These are phyloP conservation scores for Mycena rosella DNA, from an alignment of 768 basidiomycete genomes.

Conservation along the genomic window DNA sequence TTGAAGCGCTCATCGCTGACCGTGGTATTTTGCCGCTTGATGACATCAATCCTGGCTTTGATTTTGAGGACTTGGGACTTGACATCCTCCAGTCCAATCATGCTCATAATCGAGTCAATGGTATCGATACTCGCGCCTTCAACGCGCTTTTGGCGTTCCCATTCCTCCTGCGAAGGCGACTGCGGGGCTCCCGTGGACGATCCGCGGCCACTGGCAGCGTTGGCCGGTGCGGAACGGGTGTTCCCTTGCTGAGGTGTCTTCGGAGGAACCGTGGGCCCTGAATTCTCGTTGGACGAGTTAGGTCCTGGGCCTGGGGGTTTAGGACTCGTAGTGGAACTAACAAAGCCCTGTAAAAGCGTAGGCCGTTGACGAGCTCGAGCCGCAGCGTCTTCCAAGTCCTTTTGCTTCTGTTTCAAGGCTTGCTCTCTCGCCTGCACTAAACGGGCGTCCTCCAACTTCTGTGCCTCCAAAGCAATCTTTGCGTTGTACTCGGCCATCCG, in stretches of 20 bases:
- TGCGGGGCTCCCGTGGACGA: not conserved
- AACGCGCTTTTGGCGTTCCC: conserved; percentile 68
- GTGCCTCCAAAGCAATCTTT: conserved; percentile 45
- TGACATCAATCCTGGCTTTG: conserved; percentile 67
- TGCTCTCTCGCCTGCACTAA: conserved; percentile 50
- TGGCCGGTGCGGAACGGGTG: not conserved
- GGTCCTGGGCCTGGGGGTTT: not conserved
- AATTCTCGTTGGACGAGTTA: not conserved
- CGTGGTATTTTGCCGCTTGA: conserved; percentile 64
- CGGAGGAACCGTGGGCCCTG: not conserved
- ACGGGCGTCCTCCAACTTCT: conserved; percentile 50
- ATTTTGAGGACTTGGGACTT: conserved; percentile 70
- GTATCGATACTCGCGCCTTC: conserved; percentile 61
- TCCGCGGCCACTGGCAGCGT: not conserved
- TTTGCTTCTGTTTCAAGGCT: conserved; percentile 55
- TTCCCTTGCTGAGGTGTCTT: too few relatives aligned
- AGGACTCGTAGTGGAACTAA: not conserved
- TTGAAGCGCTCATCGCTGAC: conserved; percentile 71
- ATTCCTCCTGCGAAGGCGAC: conserved; percentile 46
- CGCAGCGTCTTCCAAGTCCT: conserved; percentile 55
- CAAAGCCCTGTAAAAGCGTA: not conserved
- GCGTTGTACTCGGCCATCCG: conserved; percentile 53
- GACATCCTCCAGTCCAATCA: conserved; percentile 77
- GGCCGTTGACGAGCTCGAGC: conserved; percentile 1
- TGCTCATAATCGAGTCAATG: conserved; percentile 74